Evolutionary conservation across 129 eudicot genomes (phyloP), one percentile per base, ranked within the genome.

Genomic region (Flaveria brownii): DNA sequence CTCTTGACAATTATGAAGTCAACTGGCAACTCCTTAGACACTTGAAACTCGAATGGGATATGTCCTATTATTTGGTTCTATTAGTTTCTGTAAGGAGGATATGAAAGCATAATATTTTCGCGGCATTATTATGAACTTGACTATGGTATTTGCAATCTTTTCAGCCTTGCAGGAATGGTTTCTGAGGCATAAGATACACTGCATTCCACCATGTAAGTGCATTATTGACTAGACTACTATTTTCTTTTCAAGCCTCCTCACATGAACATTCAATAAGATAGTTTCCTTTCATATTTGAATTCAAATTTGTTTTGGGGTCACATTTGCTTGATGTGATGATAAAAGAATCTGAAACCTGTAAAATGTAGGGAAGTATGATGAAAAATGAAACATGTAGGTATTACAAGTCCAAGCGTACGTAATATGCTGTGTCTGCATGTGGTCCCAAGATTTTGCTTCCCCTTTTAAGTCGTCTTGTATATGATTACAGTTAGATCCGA

Each of bases 131-230:
- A 65, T 72, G 45, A 71, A 36, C 54, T 71, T 78, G 82, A 61
- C 72, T 71, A 65, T 72, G 71, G 71, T 52, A 56, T 77, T 6
- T 63, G 45, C 45, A 15, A 63, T 30, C 11, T 63, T 30, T 46
- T 2, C 18, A 57, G 76, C 11, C 30, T 30, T 46, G 4, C 7
- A 69, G 76, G 41, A 20, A 45, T 60, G 62, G 76, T 57, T 50
- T 42, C 22, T 52, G 41, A 64, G 56, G 63, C 47, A 64, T 36
- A 71, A 62, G 68, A 63, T 72, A 80, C 83, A 18, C 79, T 55
- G 28, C 67, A 64, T 22, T 79, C 67, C 74, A 71, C 74, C 75
- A 54, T 73, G 57, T 72, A n/a, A 80, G 79, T 80, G 78, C 68
- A 51, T 79, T 72, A 68, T 63, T 51, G 74, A 79, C 67, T 22